These are phyloP conservation scores for Tulasnella sp. DNA, from an alignment of 768 basidiomycete species.

Conservation along the genomic window DNA sequence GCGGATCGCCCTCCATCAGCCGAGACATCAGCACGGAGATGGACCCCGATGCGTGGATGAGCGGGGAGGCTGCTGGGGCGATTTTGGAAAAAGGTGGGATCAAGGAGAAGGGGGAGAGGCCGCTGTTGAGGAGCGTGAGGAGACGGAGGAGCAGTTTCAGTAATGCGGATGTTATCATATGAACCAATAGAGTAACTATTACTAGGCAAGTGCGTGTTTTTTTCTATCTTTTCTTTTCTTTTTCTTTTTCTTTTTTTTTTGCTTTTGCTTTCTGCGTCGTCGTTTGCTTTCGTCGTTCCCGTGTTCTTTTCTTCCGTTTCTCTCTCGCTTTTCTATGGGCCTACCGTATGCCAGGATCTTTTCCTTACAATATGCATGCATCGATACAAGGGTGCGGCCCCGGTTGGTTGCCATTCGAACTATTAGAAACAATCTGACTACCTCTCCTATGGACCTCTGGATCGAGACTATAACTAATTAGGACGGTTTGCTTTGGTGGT, in stretches of 20 bases:
- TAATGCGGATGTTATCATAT: constrained; percentile 78
- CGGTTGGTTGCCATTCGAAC: background rate
- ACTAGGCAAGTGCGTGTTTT: background rate
- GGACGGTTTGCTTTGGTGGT: background rate
- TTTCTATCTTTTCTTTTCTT: background rate
- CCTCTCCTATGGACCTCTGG: background rate
- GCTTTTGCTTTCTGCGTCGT: background rate
- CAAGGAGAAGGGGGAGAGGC: constrained; percentile 62
- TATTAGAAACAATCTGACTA: background rate
- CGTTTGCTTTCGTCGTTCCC: background rate
- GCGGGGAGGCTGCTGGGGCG: constrained; percentile 57
- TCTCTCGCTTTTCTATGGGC: background rate
- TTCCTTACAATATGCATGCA: background rate
- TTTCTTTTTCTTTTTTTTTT: background rate
- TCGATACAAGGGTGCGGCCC: background rate
- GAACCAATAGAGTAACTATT: background rate
- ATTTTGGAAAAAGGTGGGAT: constrained; percentile 58
- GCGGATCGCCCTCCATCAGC: background rate
- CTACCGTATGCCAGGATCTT: background rate
- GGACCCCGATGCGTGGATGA: constrained; percentile 65
- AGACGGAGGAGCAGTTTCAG: constrained; percentile 84
- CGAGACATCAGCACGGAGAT: constrained; percentile 26
- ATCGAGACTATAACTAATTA: background rate
- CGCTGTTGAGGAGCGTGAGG: constrained; percentile 66
- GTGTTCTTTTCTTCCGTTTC: background rate